These are phyloP conservation scores for Gossypium aridum DNA, from an alignment of 441 rosid species.

Conservation along the genomic window DNA sequence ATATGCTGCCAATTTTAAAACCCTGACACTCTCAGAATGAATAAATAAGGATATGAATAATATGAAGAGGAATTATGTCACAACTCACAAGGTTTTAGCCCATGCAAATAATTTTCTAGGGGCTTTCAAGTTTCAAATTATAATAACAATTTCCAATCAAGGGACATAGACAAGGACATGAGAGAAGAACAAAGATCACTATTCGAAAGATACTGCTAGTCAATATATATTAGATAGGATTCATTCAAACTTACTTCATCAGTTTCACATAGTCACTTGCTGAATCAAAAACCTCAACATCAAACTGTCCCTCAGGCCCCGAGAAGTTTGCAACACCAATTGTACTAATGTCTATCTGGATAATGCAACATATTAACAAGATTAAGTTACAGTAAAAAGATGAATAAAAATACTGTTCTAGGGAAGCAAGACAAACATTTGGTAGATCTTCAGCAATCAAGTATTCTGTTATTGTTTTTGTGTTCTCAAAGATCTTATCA, in stretches of 20 bases:
- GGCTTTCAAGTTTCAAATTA: neutral
- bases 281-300: conserved; percentile 92
- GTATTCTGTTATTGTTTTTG: conserved; percentile 83
- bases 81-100: neutral
- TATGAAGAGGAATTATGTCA: neutral
- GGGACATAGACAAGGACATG: neutral
- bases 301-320: conserved; percentile 83
- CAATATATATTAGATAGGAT: neutral
- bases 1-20: neutral
- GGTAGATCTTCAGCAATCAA: conserved; percentile 69
- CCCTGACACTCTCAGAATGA: neutral
- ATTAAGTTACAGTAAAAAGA: neutral
- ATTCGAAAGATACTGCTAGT: neutral
- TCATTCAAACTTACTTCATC: conserved; percentile 64
- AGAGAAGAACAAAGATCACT: neutral
- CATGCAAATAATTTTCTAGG: neutral
- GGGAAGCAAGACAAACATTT: conserved; percentile 42
- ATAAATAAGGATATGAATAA: neutral
- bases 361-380: conserved; percentile 6
- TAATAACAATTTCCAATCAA: neutral
- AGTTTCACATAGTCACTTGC: conserved; percentile 83
- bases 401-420: conserved; percentile 10
- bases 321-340: conserved; percentile 52
- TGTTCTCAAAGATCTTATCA: conserved; percentile 88
- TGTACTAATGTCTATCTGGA: conserved; percentile 74